Evolutionary conservation across 805 yeast species (phyloP).

Genomic region (Wickerhamia fluorescens): DNA sequence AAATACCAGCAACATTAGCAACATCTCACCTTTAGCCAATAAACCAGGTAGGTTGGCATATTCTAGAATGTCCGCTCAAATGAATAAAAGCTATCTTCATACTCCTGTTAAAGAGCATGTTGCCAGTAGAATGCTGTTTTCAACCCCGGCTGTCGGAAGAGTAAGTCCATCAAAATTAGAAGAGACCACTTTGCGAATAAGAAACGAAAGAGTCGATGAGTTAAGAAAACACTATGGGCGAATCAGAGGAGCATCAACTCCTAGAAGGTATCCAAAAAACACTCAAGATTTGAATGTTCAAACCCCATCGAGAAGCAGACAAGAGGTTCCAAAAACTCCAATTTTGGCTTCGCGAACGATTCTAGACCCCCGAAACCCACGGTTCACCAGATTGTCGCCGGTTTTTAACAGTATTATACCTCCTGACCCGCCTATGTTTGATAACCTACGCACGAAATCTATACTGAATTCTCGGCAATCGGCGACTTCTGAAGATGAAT

Average conservation of each 20-base stretch:
- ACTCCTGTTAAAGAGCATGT: conserved; percentile 28
- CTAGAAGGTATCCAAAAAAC: conserved; percentile 4
- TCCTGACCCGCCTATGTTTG: conserved; percentile 18
- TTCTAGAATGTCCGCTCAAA: background rate
- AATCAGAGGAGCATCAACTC: conserved; percentile 13
- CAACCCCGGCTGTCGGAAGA: conserved; percentile 19
- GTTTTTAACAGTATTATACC: conserved; percentile 8
- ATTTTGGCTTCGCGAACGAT: too few species aligned
- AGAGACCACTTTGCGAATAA: conserved; percentile 31
- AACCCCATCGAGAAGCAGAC: too few species aligned
- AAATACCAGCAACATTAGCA: conserved; percentile 16
- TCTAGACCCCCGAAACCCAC: too few species aligned
- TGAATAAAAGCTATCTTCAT: conserved; percentile 17
- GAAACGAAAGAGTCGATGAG: conserved; percentile 27
- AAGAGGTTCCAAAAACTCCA: too few species aligned
- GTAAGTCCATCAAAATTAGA: conserved; percentile 31
- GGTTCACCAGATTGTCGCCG: too few species aligned
- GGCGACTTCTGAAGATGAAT: conserved; percentile 10
- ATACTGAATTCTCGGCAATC: too few species aligned
- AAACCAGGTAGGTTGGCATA: conserved; percentile 6
- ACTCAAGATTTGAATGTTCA: conserved; percentile 1
- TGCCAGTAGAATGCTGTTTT: conserved; percentile 2
- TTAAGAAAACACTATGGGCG: conserved; percentile 25
- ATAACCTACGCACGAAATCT: conserved; percentile 2
- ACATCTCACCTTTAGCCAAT: conserved; percentile 27